Evolutionary conservation across 2,329 filamentous ascomycete species (phyloP), one percentile per base, ranked within the genome.

Genomic region (Fusarium longipes): DNA sequence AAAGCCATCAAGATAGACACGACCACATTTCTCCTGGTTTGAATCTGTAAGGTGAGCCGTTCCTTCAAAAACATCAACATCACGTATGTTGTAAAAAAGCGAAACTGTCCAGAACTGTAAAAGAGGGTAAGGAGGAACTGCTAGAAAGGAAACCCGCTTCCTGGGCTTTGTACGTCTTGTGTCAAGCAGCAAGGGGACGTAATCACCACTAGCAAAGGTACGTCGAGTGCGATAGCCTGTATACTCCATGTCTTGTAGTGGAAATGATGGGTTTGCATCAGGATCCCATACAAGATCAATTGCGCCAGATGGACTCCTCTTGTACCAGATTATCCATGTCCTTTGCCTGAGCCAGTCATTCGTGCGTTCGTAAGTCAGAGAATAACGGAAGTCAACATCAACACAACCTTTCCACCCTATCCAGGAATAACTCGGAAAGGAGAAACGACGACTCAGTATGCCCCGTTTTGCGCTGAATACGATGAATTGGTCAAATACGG

Each of bases 91-190:
- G 32, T 53, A 66, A 3, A 54, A 55, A 7, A 44, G 10, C 1
- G 58, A 63, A 9, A 68, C 11, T 4, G 65, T 68, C 63, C 63
- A 66, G 48, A 68, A 66, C 18, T 68, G 58, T 2, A 68, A 32
- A 2, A 68, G 25, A 10, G 55, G 51, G 12, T 64, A 68, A 4
- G 42, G 14, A 1, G 49, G 54, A 0, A 38, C 11, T 1, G 15
- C 12, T 10, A 38, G 29, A 17, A 44, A 54, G 3, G 15, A 42
- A 1, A 57, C 3, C 2, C 49, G 4, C 3, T 42, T 27, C 0
- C 40, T 55, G 3, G 57, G 58, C 8, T 25, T 17, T 1, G 36
- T 63, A 2, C 51, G 38, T 1, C 18, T 52, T 29, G 59, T 60
- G 1, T 15, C 14, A 4, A 43, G 9, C 7, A 5, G 3, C 4